Conservation (phyloP, 192 early-diverging fungal species). For the Anaeromyces robustus region DNA sequence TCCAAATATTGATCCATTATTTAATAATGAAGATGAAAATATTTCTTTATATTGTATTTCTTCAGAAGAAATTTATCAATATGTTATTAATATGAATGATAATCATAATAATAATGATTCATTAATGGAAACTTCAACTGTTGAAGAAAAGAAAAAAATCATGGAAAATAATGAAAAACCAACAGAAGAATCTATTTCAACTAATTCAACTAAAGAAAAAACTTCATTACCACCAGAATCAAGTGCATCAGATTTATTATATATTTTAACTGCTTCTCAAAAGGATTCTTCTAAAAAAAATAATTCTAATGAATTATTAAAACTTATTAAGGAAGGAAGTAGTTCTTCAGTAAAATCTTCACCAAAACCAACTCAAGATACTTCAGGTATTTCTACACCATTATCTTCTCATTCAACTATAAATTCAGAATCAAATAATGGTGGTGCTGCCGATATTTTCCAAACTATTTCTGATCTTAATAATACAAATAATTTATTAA, state of each 20-base stretch:
- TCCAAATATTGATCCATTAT: background rate
- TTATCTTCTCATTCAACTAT: background rate
- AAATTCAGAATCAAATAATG: background rate
- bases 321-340: background rate
- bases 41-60: background rate
- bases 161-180: background rate
- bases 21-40: background rate
- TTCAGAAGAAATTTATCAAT: background rate
- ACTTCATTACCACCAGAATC: too few relatives aligned
- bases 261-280: background rate
- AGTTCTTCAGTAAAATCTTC: background rate
- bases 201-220: too few relatives aligned
- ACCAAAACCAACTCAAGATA: background rate
- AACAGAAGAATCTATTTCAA: background rate
- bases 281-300: background rate
- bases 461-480: background rate
- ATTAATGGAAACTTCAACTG: background rate
- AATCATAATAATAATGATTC: background rate
- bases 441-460: background rate
- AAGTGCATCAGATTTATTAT: background rate
- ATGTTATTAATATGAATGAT: background rate
- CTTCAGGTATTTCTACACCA: background rate
- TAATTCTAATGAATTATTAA: background rate
- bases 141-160: background rate
- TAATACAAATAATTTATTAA: background rate